Conservation (phyloP, 345 rosid species). For the Salix arbutifolia region DNA sequence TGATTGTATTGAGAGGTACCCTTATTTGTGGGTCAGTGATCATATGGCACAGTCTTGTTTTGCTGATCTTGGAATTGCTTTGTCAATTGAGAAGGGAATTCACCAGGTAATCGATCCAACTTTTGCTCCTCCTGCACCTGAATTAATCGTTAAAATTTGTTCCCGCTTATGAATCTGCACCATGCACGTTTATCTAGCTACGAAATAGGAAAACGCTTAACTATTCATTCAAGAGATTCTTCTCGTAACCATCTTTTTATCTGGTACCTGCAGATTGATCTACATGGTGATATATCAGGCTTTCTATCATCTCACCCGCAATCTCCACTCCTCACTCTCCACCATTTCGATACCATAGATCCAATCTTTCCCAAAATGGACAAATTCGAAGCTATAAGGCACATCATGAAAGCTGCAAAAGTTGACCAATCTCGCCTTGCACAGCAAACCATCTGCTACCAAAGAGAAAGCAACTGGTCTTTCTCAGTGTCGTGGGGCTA, state of each 20-base stretch:
- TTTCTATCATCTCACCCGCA: constrained; percentile 62
- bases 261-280: constrained; percentile 47
- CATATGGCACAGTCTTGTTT: constrained; percentile 38
- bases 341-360: constrained; percentile 54
- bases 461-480: constrained; percentile 49
- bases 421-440: constrained; percentile 48
- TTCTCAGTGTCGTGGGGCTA: constrained; percentile 70
- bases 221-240: too few species aligned
- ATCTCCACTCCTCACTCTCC: constrained; percentile 49
- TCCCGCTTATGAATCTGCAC: too few species aligned
- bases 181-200: too few species aligned
- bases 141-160: too few species aligned
- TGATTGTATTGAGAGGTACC: constrained; percentile 19
- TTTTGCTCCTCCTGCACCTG: not conserved
- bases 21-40: constrained; percentile 7
- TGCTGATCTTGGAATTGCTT: constrained; percentile 47
- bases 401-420: constrained; percentile 57
- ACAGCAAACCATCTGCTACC: constrained; percentile 69
- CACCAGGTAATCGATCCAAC: constrained; percentile 48
- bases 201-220: too few species aligned
- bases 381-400: constrained; percentile 38
- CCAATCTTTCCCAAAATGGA: constrained; percentile 60
- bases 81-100: constrained; percentile 43
- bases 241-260: too few species aligned
- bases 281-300: constrained; percentile 59